Evolutionary conservation across 2,329 filamentous ascomycete genomes (phyloP).

Genomic region (Colletotrichum sp.): DNA sequence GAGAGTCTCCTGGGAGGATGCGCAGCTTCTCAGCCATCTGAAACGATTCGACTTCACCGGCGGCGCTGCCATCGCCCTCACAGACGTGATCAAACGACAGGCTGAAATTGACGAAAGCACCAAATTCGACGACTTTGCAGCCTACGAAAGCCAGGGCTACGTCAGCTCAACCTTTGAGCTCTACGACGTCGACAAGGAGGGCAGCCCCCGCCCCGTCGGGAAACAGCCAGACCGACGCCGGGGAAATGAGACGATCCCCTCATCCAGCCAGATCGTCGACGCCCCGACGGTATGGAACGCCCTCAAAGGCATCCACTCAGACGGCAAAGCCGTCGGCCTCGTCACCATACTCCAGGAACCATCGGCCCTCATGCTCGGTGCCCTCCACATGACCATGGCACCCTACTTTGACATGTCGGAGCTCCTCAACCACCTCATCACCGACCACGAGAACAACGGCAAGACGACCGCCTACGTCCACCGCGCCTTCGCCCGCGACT

Average conservation of each 20-base stretch:
- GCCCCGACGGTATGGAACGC: constrained; percentile 46
- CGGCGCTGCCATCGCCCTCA: constrained; percentile 41
- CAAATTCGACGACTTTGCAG: no score
- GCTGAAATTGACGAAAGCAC: constrained; percentile 35
- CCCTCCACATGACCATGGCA: constrained; percentile 62
- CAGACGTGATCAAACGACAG: constrained; percentile 36
- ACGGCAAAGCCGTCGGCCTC: constrained; percentile 53
- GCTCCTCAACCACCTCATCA: constrained; percentile 58
- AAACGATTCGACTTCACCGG: constrained; percentile 46
- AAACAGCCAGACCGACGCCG: constrained; percentile 6
- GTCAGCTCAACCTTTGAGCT: constrained; percentile 61
- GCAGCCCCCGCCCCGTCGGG: constrained; percentile 33
- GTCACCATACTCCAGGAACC: constrained; percentile 67
- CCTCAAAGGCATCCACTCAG: constrained; percentile 41
- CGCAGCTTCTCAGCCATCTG: constrained; percentile 45
- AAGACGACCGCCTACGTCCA: constrained; percentile 54
- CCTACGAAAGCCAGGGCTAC: constrained; percentile 42
- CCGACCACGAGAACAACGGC: constrained; percentile 47
- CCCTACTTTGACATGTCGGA: constrained; percentile 68
- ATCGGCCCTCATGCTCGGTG: constrained; percentile 63
- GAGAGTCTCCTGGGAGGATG: constrained; percentile 34
- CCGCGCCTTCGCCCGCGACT: constrained; percentile 45
- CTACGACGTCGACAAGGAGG: constrained; percentile 58
- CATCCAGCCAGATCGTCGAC: constrained; percentile 40
- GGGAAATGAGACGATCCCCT: constrained; percentile 36